phyloP scores from a whole-genome alignment of 805 yeast genomes.

The Yarrowia hollandica region DNA sequence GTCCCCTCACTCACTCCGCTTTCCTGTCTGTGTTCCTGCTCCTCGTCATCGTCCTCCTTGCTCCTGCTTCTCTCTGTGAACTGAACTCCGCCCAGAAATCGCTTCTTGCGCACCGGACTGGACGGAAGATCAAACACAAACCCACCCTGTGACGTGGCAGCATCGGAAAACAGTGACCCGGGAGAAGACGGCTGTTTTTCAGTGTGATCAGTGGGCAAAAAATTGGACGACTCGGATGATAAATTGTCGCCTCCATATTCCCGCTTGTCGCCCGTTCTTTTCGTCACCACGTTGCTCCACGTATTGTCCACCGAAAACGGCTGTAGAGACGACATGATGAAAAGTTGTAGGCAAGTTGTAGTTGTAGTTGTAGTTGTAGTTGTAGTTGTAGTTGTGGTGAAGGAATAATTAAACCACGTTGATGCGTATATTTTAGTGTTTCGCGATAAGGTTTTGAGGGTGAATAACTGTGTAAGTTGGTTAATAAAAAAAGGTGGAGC shows the following conservation, averaged over 20 bases:
- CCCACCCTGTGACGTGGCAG: not conserved
- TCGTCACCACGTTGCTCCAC: not conserved
- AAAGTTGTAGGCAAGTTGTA: not conserved
- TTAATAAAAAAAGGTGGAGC: no score
- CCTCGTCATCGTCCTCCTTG: not conserved
- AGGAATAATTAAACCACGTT: no score
- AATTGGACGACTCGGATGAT: slow-evolving; percentile 10
- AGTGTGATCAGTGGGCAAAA: slow-evolving; percentile 1
- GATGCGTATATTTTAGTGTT: no score
- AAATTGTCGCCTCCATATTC: slow-evolving; percentile 17
- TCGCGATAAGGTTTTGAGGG: no score
- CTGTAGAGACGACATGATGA: slow-evolving; percentile 6
- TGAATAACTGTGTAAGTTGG: no score
- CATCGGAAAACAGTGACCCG: not conserved
- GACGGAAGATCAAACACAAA: slow-evolving; percentile 13
- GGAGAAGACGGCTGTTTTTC: slow-evolving; percentile 4
- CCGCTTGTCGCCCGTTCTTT: slow-evolving; percentile 7
- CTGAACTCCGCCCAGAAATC: slow-evolving; percentile 1
- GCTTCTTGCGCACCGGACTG: slow-evolving; percentile 16
- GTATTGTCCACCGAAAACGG: slow-evolving; percentile 21
- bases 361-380: no score
- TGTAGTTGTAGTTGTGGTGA: no score
- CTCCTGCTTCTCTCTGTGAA: not conserved
- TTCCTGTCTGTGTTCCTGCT: not conserved
- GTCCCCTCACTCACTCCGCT: slow-evolving; percentile 3